phyloP scores from a whole-genome alignment of 2,329 filamentous ascomycete species.

The Trichoderma oligosporum region DNA sequence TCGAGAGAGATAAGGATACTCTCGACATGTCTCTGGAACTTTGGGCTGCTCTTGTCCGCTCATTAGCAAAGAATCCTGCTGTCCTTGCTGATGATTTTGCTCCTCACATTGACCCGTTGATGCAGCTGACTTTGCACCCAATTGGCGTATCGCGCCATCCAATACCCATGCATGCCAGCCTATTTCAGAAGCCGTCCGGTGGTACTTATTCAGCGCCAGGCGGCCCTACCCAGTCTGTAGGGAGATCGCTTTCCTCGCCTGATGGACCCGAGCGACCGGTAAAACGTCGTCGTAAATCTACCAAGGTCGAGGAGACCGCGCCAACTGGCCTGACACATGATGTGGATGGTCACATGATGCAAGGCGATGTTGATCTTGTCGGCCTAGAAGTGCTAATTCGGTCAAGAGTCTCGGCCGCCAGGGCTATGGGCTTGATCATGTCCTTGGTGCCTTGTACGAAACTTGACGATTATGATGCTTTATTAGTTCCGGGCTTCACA shows the following conservation, averaged over 20 bases:
- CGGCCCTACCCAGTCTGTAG: constrained; percentile 41
- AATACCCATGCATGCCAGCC: constrained; percentile 81
- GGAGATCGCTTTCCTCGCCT: constrained; percentile 47
- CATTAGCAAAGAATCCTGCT: constrained; percentile 60
- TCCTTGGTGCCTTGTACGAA: constrained; percentile 64
- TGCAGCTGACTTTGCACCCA: constrained; percentile 81
- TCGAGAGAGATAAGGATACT: constrained; percentile 83
- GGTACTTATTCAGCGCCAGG: constrained; percentile 64
- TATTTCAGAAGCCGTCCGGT: constrained; percentile 93
- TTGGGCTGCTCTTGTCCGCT: constrained; percentile 74
- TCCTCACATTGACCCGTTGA: constrained; percentile 71
- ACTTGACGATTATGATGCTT: constrained; percentile 61
- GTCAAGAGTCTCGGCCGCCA: constrained; percentile 82
- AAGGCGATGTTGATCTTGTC: constrained; percentile 92
- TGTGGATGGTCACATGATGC: constrained; percentile 96
- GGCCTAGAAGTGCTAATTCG: constrained; percentile 84
- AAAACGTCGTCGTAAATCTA: constrained; percentile 77
- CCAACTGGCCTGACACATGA: constrained; percentile 74
- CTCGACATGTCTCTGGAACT: constrained; percentile 80
- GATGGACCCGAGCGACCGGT: constrained; percentile 59
- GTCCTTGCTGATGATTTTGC: constrained; percentile 70
- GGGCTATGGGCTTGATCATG: constrained; percentile 82
- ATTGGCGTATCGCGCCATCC: constrained; percentile 89
- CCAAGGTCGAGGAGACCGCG: constrained; percentile 70
- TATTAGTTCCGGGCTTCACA: constrained; percentile 61